These are phyloP conservation scores for Pilobolus umbonatus DNA, from an alignment of 192 early-diverging fungal genomes.

Conservation along the genomic window DNA sequence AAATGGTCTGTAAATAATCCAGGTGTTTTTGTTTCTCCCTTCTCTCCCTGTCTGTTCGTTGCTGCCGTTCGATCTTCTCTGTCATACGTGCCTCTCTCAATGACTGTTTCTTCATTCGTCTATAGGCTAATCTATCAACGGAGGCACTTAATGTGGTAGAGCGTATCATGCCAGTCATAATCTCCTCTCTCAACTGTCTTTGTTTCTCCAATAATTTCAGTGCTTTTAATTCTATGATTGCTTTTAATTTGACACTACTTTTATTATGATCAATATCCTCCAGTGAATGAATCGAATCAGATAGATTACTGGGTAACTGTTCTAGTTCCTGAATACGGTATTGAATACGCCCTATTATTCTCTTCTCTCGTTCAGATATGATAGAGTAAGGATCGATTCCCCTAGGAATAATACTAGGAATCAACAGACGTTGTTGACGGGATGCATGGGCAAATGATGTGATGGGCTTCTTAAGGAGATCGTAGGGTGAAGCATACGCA, in stretches of 20 bases:
- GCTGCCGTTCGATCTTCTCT: constrained; percentile 84
- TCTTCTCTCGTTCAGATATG: constrained; percentile 70
- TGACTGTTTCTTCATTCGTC: constrained; percentile 79
- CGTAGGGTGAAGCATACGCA: constrained; percentile 53
- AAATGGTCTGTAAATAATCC: constrained; percentile 76
- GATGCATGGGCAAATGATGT: constrained; percentile 43
- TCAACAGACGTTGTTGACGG: constrained; percentile 62
- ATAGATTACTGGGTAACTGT: constrained; percentile 55
- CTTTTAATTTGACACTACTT: constrained; percentile 59
- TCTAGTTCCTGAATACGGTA: constrained; percentile 81
- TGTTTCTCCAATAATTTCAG: constrained; percentile 78
- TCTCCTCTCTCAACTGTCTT: constrained; percentile 65
- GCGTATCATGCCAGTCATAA: constrained; percentile 67
- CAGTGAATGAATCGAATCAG: constrained; percentile 31
- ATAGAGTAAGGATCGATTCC: constrained; percentile 76
- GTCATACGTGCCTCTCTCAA: constrained; percentile 80
- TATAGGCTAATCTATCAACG: constrained; percentile 70
- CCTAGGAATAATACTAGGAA: constrained; percentile 65
- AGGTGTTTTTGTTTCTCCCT: constrained; percentile 80
- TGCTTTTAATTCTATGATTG: constrained; percentile 85
- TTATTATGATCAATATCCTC: constrained; percentile 18
- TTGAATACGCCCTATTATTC: constrained; percentile 59
- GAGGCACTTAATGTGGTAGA: constrained; percentile 76
- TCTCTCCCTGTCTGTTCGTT: constrained; percentile 81
- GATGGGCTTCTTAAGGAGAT: constrained; percentile 58